phyloP scores from a whole-genome alignment of 345 rosid genomes.

The Eucalyptus regnans region DNA sequence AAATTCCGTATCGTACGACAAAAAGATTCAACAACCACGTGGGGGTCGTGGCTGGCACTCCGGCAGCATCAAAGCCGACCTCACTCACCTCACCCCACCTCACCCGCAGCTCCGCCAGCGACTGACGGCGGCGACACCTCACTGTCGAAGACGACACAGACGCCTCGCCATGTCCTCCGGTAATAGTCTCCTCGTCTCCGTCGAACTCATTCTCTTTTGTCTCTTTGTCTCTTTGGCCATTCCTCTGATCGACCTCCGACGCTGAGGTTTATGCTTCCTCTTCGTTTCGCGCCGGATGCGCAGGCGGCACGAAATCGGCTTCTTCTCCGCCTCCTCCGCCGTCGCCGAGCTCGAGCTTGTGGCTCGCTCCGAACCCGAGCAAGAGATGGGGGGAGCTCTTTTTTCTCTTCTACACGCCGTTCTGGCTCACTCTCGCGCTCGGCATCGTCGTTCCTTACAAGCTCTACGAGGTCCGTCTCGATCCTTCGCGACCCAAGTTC shows the following conservation, averaged over 20 bases:
- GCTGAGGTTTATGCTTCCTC: background rate
- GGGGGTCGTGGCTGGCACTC: background rate
- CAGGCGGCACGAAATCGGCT: constrained; percentile 10
- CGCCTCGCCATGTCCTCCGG: background rate
- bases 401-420: constrained; percentile 85
- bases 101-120: background rate
- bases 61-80: background rate
- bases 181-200: background rate
- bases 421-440: constrained; percentile 86
- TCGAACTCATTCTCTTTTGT: background rate
- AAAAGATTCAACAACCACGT: background rate
- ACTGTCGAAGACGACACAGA: background rate
- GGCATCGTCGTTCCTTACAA: constrained; percentile 86
- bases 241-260: background rate
- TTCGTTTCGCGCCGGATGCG: background rate
- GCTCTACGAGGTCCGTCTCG: constrained; percentile 66
- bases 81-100: background rate
- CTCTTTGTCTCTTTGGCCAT: background rate
- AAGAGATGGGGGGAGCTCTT: constrained; percentile 98
- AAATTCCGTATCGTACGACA: background rate
- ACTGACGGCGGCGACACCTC: background rate
- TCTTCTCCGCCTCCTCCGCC: background rate
- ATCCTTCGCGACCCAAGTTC: background rate
- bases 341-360: constrained; percentile 20
- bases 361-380: constrained; percentile 78